Evolutionary conservation across 345 rosid genomes (phyloP).

Genomic region (Eucalyptus marginata): DNA sequence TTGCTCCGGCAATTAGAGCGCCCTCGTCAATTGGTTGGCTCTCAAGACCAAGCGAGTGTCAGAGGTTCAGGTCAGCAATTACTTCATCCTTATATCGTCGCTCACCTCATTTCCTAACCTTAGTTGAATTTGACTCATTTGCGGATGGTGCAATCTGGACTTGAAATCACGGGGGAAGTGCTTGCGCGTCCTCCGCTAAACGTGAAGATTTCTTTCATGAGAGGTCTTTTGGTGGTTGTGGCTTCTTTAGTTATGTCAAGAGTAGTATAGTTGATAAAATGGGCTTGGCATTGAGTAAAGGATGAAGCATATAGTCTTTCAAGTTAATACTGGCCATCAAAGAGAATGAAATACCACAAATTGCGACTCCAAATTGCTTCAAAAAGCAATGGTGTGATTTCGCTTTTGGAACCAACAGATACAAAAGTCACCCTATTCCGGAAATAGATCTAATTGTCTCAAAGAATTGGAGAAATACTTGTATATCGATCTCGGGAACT

Average conservation of each 20-base stretch:
- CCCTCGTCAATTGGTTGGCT: constrained; percentile 45
- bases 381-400: not conserved
- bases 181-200: not conserved
- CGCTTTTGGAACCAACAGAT: not conserved
- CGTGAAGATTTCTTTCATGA: not conserved
- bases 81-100: not conserved
- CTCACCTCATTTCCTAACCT: not conserved
- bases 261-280: not conserved
- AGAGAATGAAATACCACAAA: not conserved
- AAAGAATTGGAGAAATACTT: not conserved
- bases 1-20: constrained; percentile 48
- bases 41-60: constrained; percentile 57
- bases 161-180: not conserved
- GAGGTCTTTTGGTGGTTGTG: not conserved
- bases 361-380: not conserved
- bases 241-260: not conserved
- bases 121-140: not conserved
- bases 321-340: not conserved
- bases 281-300: not conserved
- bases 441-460: not conserved
- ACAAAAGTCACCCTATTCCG: not conserved
- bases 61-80: constrained; percentile 33
- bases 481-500: not conserved
- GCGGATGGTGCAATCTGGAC: not conserved
- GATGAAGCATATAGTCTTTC: not conserved